A percentile compares a stretch with the other conserved stretches of the same genome.
Evolutionary conservation across 805 yeast species (phyloP).

Genomic region (Metschnikowia cerradonensis): DNA sequence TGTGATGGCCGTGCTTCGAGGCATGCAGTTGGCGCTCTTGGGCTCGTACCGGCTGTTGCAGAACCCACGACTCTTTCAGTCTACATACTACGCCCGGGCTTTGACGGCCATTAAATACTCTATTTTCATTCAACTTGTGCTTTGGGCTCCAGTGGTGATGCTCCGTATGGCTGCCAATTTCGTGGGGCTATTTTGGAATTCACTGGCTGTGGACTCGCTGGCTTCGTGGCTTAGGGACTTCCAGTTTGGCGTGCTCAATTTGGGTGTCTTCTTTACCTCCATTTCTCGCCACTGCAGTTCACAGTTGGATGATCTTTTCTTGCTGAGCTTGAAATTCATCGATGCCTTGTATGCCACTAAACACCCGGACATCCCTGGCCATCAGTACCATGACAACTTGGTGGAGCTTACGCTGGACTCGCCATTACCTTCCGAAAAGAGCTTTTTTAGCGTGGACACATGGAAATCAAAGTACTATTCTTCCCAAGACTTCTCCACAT

Average conservation of each 20-base stretch:
- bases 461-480: constrained; percentile 11
- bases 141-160: constrained; percentile 22
- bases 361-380: constrained; percentile 30
- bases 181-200: constrained; percentile 5
- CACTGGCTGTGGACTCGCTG: constrained; percentile 8
- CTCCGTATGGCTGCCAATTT: constrained; percentile 15
- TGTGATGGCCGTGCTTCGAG: constrained; percentile 44
- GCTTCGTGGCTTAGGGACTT: constrained; percentile 22
- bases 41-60: constrained; percentile 46
- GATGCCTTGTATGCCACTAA: constrained; percentile 27
- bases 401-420: constrained; percentile 9
- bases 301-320: constrained; percentile 39
- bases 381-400: constrained; percentile 15
- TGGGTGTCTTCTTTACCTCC: constrained; percentile 38
- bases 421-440: background rate
- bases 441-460: background rate
- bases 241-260: constrained; percentile 35
- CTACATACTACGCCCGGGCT: constrained; percentile 34
- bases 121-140: constrained; percentile 29
- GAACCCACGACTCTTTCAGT: constrained; percentile 33
- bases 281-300: constrained; percentile 32
- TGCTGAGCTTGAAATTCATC: constrained; percentile 34
- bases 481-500: constrained; percentile 20
- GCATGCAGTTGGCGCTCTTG: constrained; percentile 48
- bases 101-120: constrained; percentile 34